Evolutionary conservation across 805 yeast species (phyloP).

Genomic region (Saccharomycopsis fibuligera): DNA sequence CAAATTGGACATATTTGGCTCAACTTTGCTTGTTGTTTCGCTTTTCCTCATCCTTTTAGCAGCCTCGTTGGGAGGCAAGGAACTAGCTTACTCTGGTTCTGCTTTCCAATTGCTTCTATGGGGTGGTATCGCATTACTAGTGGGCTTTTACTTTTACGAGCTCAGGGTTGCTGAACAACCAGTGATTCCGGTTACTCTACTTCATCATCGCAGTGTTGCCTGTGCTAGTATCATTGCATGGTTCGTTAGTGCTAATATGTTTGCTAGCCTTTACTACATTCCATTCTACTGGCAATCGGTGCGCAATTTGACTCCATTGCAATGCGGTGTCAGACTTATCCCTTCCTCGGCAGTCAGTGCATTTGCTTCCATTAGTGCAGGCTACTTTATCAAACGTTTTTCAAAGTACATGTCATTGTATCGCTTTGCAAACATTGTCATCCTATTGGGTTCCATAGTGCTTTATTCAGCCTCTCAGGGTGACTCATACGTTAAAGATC

Average conservation of each 20-base stretch:
- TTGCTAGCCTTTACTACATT: constrained; percentile 56
- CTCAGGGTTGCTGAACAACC: constrained; percentile 51
- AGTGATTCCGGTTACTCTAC: constrained; percentile 55
- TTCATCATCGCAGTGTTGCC: constrained; percentile 52
- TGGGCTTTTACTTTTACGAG: constrained; percentile 47
- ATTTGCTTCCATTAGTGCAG: constrained; percentile 59
- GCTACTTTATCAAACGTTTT: constrained; percentile 58
- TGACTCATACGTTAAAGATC: constrained; percentile 34
- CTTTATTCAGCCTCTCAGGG: constrained; percentile 27
- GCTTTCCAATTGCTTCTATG: constrained; percentile 30
- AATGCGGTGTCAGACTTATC: constrained; percentile 48
- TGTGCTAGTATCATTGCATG: constrained; percentile 60
- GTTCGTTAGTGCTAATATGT: constrained; percentile 63
- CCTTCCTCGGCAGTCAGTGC: constrained; percentile 65
- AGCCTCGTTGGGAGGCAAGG: constrained; percentile 45
- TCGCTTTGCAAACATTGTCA: constrained; percentile 34
- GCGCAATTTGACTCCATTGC: constrained; percentile 43
- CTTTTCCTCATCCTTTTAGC: constrained; percentile 53
- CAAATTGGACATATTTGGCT: constrained; percentile 61
- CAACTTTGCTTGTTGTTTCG: constrained; percentile 49
- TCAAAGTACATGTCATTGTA: constrained; percentile 55
- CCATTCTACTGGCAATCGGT: constrained; percentile 64
- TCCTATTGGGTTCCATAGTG: constrained; percentile 41
- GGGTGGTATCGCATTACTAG: constrained; percentile 32
- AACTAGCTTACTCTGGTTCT: constrained; percentile 30